Evolutionary conservation across 2,329 filamentous ascomycete species (phyloP).

Genomic region (Claviceps spartinae): DNA sequence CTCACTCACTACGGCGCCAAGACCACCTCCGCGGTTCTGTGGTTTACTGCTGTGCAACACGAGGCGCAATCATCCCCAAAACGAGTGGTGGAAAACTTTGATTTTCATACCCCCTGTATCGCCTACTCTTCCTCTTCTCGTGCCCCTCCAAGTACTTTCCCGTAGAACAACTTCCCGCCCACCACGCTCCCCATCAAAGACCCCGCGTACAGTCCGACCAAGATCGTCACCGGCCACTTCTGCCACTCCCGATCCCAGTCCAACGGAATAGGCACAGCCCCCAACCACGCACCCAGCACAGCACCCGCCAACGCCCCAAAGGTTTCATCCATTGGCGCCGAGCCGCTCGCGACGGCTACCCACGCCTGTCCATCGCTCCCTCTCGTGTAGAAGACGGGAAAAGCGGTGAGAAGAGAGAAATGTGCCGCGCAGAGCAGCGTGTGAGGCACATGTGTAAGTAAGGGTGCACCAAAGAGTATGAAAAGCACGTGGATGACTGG

Average conservation of each 20-base stretch:
- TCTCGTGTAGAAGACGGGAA: conserved; percentile 75
- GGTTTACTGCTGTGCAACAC: no score
- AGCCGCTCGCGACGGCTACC: conserved; percentile 52
- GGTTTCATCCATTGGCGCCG: conserved; percentile 66
- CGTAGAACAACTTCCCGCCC: conserved; percentile 38
- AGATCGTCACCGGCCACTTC: conserved; percentile 87
- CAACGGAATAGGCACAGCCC: conserved; percentile 85
- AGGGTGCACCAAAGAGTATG: conserved; percentile 81
- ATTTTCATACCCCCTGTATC: no score
- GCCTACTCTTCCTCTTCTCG: conserved; percentile 17
- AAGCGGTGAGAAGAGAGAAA: conserved; percentile 62
- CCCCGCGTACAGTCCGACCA: conserved; percentile 70
- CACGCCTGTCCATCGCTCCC: conserved; percentile 63
- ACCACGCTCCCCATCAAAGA: conserved; percentile 56
- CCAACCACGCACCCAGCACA: conserved; percentile 75
- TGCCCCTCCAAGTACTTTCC: conserved; percentile 24
- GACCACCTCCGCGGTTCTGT: no score
- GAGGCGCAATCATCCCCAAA: no score
- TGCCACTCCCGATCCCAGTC: conserved; percentile 99
- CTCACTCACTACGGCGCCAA: no score
- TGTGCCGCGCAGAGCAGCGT: conserved; percentile 73
- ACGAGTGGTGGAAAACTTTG: no score
- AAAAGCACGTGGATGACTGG: conserved; percentile 49
- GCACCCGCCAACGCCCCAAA: conserved; percentile 74
- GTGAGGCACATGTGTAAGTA: conserved; percentile 65